These are phyloP conservation scores for Saprolegnia parasitica DNA, from an alignment of 352 stramenopile genomes.

Conservation along the genomic window DNA sequence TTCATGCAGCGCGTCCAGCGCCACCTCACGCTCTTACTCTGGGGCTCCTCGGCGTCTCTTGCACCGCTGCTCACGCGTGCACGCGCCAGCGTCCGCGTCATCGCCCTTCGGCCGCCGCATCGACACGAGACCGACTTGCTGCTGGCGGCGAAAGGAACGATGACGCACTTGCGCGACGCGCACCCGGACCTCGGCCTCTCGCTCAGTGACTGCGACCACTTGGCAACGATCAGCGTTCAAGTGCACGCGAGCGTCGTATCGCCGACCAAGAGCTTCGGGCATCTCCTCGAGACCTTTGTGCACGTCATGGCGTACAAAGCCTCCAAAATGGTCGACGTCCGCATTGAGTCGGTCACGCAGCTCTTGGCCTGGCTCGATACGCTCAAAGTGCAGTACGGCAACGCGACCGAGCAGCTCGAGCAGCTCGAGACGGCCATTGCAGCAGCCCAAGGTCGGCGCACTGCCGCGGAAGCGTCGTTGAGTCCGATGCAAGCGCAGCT, in stretches of 20 bases:
- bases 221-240: constrained; percentile 2
- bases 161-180: not conserved
- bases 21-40: not conserved
- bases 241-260: not conserved
- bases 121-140: not conserved
- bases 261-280: not conserved
- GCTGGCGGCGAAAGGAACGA: not conserved
- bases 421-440: not conserved
- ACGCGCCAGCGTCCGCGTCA: not conserved
- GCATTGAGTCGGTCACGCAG: not conserved
- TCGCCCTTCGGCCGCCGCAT: not conserved
- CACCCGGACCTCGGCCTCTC: constrained; percentile 12
- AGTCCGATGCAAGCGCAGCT: not conserved
- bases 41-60: not conserved
- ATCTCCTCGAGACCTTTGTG: constrained; percentile 23
- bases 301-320: constrained; percentile 1
- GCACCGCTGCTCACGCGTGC: not conserved
- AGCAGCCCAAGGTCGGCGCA: not conserved
- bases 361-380: not conserved
- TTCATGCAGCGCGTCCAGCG: not conserved
- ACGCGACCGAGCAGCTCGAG: not conserved
- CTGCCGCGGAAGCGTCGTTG: not conserved
- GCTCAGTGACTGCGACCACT: not conserved
- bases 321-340: not conserved
- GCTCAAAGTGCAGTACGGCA: not conserved